Evolutionary conservation across 148 eudicot genomes (phyloP).

Genomic region (Arbutus unedo): DNA sequence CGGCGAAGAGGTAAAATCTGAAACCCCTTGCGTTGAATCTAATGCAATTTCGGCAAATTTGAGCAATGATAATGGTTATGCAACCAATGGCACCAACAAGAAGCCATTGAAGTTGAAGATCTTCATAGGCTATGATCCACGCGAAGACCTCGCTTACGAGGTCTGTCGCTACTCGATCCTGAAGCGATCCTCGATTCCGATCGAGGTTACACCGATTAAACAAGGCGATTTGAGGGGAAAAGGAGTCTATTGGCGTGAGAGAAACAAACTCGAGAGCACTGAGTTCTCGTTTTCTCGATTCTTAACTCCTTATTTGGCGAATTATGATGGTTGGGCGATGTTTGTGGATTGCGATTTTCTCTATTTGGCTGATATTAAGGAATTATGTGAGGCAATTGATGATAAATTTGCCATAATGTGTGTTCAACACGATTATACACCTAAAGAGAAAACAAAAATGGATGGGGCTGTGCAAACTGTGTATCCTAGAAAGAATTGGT

Average conservation of each 20-base stretch:
- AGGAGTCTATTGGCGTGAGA: constrained; percentile 74
- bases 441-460: constrained; percentile 94
- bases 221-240: constrained; percentile 56
- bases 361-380: constrained; percentile 64
- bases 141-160: constrained; percentile 76
- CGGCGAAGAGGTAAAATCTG: constrained; percentile 7
- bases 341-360: constrained; percentile 95
- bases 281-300: constrained; percentile 85
- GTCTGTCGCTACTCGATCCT: constrained; percentile 73
- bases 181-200: constrained; percentile 66
- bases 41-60: background rate
- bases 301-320: constrained; percentile 72
- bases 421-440: constrained; percentile 92
- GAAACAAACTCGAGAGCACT: constrained; percentile 81
- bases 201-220: constrained; percentile 69
- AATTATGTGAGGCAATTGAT: constrained; percentile 58
- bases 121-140: constrained; percentile 86
- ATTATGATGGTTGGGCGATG: constrained; percentile 88
- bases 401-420: constrained; percentile 89
- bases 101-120: constrained; percentile 68
- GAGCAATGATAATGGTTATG: constrained; percentile 12
- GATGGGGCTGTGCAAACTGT: constrained; percentile 92
- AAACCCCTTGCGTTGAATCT: background rate
- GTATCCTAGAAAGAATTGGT: constrained; percentile 97
- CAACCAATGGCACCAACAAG: constrained; percentile 13